Base-by-base conservation (phyloP, 1,284 basidiomycete species). In the Cryptococcus sp. region DNA sequence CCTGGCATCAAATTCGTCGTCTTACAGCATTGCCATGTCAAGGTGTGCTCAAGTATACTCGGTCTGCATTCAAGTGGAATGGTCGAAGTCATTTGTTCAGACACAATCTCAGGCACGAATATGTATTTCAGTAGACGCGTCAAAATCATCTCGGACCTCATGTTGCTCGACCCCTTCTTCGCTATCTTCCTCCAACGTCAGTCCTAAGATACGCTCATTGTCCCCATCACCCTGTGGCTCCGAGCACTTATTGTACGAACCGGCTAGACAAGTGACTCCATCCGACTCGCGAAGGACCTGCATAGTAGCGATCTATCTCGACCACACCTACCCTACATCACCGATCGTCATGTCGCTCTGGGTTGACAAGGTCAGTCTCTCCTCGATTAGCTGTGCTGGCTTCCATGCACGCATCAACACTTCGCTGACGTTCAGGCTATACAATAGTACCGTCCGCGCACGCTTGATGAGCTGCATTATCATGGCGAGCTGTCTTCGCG, bases 381-480 rank as follows among this genome's bases (percentile, higher is more conserved):
- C 15, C 35, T 47, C 22, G 38, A 25, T 20, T 19, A 19, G 6
- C 35, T 35, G 5, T 27, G 27, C 17, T 35, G 25, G 22, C n/a
- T 6, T 16, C 19, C 20, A 23, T 52, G 40, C 30, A 41, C 19
- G 3, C 5, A 15, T 3, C 50, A 13, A 13, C 48, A 19, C 6
- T 27, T 1, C 15, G 25, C 19, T 50, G 25, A 20, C 19, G 22
- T 48, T 19, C 22, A 35, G n/a, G n/a, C n/a, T n/a, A n/a, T n/a
- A n/a, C n/a, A 16, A 10, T 46, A 97, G 89, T 91, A 91, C 76
- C 87, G 95, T 52, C 95, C 95, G 16, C 86, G 87, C 63, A 84
- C 86, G 2, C 85, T 99, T 23, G 86, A 89, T 65, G 88, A 90
- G 55, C 85, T 99, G 47, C 88, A 94, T 73, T 98, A 99, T 78